Conservation (phyloP, 345 rosid genomes). For the Cardiospermum halicacabum region DNA sequence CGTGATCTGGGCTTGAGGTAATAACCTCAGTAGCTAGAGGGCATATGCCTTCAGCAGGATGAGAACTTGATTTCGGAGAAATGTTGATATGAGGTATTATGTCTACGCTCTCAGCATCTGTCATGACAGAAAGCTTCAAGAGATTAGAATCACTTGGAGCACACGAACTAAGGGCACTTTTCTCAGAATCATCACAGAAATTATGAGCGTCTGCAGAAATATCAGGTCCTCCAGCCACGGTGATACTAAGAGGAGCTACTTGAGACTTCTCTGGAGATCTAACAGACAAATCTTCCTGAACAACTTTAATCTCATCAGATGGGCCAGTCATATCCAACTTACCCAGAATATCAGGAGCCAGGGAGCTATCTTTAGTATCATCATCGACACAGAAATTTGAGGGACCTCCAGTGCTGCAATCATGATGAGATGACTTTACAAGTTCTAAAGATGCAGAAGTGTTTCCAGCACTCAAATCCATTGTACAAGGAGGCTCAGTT, state of each 20-base stretch:
- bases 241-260: slow-evolving; percentile 2
- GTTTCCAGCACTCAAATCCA: slow-evolving; percentile 4
- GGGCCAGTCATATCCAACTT: slow-evolving; percentile 11
- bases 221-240: background rate
- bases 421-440: slow-evolving; percentile 15
- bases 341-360: slow-evolving; percentile 11
- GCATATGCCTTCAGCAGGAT: background rate
- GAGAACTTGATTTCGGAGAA: slow-evolving; percentile 3
- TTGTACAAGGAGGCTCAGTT: slow-evolving; percentile 7
- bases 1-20: background rate
- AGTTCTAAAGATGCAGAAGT: background rate
- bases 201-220: slow-evolving; percentile 2
- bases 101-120: slow-evolving; percentile 1
- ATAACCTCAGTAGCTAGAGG: background rate
- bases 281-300: slow-evolving; percentile 7
- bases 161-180: background rate
- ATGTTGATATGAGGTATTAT: slow-evolving; percentile 3
- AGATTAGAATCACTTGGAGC: slow-evolving; percentile 2
- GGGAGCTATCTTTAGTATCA: slow-evolving; percentile 12
- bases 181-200: slow-evolving; percentile 3
- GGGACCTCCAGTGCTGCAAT: slow-evolving; percentile 9
- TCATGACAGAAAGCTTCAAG: slow-evolving; percentile 9
- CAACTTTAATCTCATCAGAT: slow-evolving; percentile 10
- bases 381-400: slow-evolving; percentile 10
- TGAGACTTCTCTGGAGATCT: slow-evolving; percentile 4